Conservation (phyloP, 495 filamentous ascomycete genomes). For the Trichodelitschia bisporula region DNA sequence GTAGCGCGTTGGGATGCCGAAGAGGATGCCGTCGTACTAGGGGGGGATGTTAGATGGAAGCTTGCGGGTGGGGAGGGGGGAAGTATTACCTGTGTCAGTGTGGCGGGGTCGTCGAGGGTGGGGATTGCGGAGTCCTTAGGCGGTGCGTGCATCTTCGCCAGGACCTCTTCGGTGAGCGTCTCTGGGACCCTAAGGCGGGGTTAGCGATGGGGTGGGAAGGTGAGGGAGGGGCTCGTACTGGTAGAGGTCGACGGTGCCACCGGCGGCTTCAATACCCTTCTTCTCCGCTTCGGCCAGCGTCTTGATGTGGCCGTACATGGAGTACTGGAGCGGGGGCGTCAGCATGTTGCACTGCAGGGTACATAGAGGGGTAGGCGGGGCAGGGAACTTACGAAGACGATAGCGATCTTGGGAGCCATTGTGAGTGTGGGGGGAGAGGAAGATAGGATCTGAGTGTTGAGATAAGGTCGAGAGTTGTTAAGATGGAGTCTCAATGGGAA, state of each 20-base stretch:
- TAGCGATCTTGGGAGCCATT: conserved; percentile 87
- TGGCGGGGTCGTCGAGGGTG: conserved; percentile 31
- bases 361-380: not conserved
- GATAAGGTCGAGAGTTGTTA: too few relatives aligned
- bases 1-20: conserved; percentile 94
- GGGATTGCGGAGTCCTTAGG: conserved; percentile 44
- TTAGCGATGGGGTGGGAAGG: too few relatives aligned
- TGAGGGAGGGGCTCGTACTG: conserved; percentile 29
- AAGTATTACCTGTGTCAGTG: too few relatives aligned
- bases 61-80: too few relatives aligned
- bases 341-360: too few relatives aligned
- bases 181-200: conserved; percentile 54
- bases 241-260: conserved; percentile 53
- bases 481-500: too few relatives aligned
- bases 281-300: conserved; percentile 73
- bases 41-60: too few relatives aligned
- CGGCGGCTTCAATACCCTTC: conserved; percentile 70
- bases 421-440: conserved; percentile 11
- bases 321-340: conserved; percentile 53
- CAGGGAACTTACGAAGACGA: conserved; percentile 47
- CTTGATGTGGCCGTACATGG: conserved; percentile 81
- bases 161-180: conserved; percentile 63
- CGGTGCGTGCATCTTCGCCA: conserved; percentile 74
- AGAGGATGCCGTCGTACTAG: conserved; percentile 78
- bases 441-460: not conserved